Conservation (phyloP, 257 asterid genomes). For the Solanum clarkiae region DNA sequence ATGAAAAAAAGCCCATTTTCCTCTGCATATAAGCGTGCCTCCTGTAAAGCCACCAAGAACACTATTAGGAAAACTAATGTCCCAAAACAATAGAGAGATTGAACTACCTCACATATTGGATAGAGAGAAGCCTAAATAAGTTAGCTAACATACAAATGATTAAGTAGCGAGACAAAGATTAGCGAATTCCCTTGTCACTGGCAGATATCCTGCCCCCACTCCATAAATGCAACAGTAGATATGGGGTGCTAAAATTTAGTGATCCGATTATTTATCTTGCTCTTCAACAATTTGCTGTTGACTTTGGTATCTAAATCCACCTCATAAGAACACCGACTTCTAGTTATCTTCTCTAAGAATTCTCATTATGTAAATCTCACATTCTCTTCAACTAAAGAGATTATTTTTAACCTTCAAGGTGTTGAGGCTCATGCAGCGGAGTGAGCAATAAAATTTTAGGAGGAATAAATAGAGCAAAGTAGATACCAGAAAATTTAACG, state of each 20-base stretch:
- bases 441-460: no score
- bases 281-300: neutral
- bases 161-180: neutral
- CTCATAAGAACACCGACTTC: neutral
- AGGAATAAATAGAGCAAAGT: no score
- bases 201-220: neutral
- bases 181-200: neutral
- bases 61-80: neutral
- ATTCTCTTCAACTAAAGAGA: neutral
- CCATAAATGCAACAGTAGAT: neutral
- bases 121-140: neutral
- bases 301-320: neutral
- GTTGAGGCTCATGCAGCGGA: no score
- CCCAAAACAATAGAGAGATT: neutral
- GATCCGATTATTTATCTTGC: neutral
- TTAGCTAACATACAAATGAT: neutral
- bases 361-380: neutral
- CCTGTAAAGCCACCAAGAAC: conserved; percentile 26
- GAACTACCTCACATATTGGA: neutral
- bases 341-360: neutral
- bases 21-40: conserved; percentile 53
- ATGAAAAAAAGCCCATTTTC: conserved; percentile 73
- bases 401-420: neutral
- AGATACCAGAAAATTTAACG: no score
- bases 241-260: neutral